Evolutionary conservation across 805 yeast genomes (phyloP).

Genomic region (Kodamaea hsintzibuensis): DNA sequence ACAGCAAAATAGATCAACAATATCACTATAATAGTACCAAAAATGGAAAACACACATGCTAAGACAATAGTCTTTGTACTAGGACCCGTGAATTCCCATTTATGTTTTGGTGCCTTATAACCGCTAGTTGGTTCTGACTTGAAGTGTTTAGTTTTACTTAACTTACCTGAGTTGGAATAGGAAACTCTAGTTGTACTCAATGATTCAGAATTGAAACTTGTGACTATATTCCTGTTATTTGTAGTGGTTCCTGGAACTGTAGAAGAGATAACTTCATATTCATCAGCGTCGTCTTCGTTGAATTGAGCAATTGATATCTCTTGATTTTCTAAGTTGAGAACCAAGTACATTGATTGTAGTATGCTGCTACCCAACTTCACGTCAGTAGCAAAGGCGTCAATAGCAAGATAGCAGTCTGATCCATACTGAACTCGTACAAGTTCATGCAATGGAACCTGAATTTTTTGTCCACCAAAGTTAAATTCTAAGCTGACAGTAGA

Average conservation of each 20-base stretch:
- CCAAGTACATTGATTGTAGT: background rate
- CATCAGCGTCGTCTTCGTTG: background rate
- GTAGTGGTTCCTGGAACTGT: background rate
- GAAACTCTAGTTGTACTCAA: background rate
- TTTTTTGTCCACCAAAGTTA: background rate
- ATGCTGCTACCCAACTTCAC: background rate
- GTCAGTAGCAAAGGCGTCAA: background rate
- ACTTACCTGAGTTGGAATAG: background rate
- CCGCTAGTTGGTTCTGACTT: background rate
- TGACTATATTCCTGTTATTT: background rate
- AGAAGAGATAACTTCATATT: background rate
- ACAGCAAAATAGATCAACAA: too few species aligned
- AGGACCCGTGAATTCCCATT: too few species aligned
- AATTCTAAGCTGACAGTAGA: background rate
- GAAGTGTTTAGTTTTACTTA: background rate
- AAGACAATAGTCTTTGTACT: too few species aligned
- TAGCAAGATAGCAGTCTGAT: background rate
- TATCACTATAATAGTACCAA: too few species aligned
- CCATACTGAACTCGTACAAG: background rate
- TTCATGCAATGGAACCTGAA: slow-evolving; percentile 6
- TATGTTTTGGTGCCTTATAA: too few species aligned
- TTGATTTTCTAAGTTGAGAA: background rate
- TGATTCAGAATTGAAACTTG: background rate
- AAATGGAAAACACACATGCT: too few species aligned
- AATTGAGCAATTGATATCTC: background rate